A percentile compares a stretch with the other conserved stretches of the same genome.
These are phyloP conservation scores for Telopea speciosissima DNA, from an alignment of 177 flowering plant species.

Conservation along the genomic window DNA sequence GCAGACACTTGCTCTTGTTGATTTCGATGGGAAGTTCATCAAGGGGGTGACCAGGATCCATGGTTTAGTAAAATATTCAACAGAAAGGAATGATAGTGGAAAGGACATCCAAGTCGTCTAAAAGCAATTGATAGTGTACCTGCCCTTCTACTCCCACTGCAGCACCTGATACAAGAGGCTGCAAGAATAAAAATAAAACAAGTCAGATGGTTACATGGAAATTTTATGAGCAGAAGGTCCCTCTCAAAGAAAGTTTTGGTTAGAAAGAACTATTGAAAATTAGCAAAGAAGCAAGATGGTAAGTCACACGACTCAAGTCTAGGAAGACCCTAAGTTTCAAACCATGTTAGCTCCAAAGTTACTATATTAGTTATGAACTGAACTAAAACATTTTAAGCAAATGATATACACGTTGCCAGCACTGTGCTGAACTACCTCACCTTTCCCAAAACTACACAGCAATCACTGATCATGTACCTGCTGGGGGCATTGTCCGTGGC, in stretches of 20 bases:
- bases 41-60: too few species aligned
- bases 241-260: background rate
- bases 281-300: background rate
- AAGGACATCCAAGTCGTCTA: background rate
- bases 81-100: background rate
- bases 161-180: constrained; percentile 99
- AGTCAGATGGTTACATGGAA: background rate
- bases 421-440: constrained; percentile 24
- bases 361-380: background rate
- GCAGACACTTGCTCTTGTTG: too few species aligned
- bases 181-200: constrained; percentile 18
- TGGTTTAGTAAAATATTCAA: background rate
- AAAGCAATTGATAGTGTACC: constrained; percentile 32
- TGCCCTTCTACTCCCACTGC: constrained; percentile 98
- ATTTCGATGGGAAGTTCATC: too few species aligned
- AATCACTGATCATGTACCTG: constrained; percentile 90
- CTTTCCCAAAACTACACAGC: constrained; percentile 91
- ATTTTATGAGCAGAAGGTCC: background rate
- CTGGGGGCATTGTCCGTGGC: constrained; percentile 95
- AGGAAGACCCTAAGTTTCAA: background rate
- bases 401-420: background rate
- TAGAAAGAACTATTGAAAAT: background rate
- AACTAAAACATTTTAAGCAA: background rate
- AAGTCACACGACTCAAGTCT: background rate
- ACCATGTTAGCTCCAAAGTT: background rate